Conservation (phyloP, 192 early-diverging fungal species). For the Coemansia sp. region DNA sequence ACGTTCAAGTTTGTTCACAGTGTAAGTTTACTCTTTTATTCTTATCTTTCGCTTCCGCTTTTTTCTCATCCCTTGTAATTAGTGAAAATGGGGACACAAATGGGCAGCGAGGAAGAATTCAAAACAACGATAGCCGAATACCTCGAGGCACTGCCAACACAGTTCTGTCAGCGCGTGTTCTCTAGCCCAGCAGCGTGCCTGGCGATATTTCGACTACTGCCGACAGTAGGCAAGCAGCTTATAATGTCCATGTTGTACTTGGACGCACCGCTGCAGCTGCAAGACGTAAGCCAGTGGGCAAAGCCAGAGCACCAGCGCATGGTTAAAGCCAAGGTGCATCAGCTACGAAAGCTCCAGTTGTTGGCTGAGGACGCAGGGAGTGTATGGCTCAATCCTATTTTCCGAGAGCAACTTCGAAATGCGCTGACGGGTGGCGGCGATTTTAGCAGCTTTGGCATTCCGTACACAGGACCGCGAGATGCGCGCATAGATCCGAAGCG, state of each 20-base stretch:
- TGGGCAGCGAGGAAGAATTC: slow-evolving; percentile 56
- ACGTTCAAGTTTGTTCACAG: too few relatives aligned
- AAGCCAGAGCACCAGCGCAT: slow-evolving; percentile 44
- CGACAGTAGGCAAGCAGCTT: slow-evolving; percentile 82
- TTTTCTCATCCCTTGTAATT: too few relatives aligned
- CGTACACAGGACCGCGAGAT: slow-evolving; percentile 59
- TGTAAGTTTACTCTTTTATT: too few relatives aligned
- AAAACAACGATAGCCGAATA: slow-evolving; percentile 78
- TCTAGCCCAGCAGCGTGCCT: slow-evolving; percentile 90
- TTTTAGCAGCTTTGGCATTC: slow-evolving; percentile 85
- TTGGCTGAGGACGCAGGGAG: slow-evolving; percentile 56
- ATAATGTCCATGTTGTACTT: slow-evolving; percentile 86
- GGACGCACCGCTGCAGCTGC: slow-evolving; percentile 58
- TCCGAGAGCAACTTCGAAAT: slow-evolving; percentile 67
- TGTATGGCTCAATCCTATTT: slow-evolving; percentile 65
- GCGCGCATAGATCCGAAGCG: slow-evolving; percentile 66
- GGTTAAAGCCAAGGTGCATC: slow-evolving; percentile 64
- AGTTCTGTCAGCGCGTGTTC: slow-evolving; percentile 78
- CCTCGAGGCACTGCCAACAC: slow-evolving; percentile 72
- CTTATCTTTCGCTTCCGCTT: too few relatives aligned
- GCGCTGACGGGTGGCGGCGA: slow-evolving; percentile 76
- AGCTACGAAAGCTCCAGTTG: slow-evolving; percentile 72
- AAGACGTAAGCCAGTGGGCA: slow-evolving; percentile 70
- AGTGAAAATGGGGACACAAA: slow-evolving; percentile 7
- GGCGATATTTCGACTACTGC: slow-evolving; percentile 86